phyloP scores from a whole-genome alignment of 1,284 basidiomycete species.

The Wallemia mellicola region DNA sequence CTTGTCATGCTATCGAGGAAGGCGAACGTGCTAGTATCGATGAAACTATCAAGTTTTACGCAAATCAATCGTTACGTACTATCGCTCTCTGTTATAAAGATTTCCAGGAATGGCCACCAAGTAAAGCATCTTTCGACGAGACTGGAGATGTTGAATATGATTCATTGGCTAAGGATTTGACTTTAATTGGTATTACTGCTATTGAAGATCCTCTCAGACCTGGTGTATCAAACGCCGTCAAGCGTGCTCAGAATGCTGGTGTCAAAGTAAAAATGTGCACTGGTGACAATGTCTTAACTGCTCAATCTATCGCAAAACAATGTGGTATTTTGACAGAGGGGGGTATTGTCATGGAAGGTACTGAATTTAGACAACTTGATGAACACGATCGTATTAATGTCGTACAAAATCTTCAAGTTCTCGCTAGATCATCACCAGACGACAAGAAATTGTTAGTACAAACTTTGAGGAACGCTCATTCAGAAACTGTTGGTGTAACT shows the following conservation, averaged over 20 bases:
- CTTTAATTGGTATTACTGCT: constrained; percentile 59
- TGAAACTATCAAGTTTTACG: constrained; percentile 82
- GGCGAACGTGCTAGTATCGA: constrained; percentile 45
- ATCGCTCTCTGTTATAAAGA: constrained; percentile 81
- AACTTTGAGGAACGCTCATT: constrained; percentile 43
- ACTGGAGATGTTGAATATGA: constrained; percentile 40
- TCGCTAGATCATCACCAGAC: constrained; percentile 83
- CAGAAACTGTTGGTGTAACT: constrained; percentile 85
- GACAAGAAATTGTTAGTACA: constrained; percentile 87
- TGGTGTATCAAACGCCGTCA: constrained; percentile 65
- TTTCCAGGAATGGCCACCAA: constrained; percentile 58
- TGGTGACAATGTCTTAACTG: constrained; percentile 79
- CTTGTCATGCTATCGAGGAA: constrained; percentile 30
- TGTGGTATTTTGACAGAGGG: constrained; percentile 79
- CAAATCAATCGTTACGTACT: constrained; percentile 75
- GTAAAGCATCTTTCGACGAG: constrained; percentile 18
- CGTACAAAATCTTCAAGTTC: constrained; percentile 25
- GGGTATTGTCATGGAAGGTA: constrained; percentile 90
- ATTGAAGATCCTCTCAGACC: constrained; percentile 86
- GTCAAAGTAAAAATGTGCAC: constrained; percentile 98
- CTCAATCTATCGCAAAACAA: constrained; percentile 58
- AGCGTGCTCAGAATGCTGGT: constrained; percentile 56
- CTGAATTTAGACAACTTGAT: constrained; percentile 26
- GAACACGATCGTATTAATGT: constrained; percentile 21
- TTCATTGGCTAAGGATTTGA: constrained; percentile 38